Evolutionary conservation across 768 basidiomycete genomes (phyloP).

Genomic region (Tulasnella sp.): DNA sequence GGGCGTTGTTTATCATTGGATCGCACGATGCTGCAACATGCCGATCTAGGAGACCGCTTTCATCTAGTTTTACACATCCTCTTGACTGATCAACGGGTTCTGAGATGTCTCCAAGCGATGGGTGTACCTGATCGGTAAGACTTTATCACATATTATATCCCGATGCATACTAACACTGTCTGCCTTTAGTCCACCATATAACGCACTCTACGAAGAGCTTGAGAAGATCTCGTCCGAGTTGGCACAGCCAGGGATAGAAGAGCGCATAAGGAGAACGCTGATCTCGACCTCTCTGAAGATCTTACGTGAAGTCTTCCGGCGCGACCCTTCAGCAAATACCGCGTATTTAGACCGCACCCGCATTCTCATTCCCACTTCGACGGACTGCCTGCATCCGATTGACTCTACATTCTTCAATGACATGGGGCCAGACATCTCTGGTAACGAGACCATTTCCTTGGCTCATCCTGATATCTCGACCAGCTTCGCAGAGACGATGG

Average conservation of each 20-base stretch:
- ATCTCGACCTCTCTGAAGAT: not conserved
- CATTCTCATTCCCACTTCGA: not conserved
- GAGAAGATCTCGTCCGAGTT: not conserved
- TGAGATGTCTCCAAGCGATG: not conserved
- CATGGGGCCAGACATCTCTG: not conserved
- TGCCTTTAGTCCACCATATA: not conserved
- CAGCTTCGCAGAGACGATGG: constrained; percentile 14
- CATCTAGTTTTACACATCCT: not conserved
- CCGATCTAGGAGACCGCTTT: not conserved
- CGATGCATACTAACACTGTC: too few relatives aligned
- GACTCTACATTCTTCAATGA: not conserved
- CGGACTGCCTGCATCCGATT: not conserved
- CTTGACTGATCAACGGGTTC: not conserved
- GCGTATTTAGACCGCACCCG: not conserved
- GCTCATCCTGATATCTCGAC: constrained; percentile 1
- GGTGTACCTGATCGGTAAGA: not conserved
- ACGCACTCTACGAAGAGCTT: not conserved
- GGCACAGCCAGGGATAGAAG: not conserved
- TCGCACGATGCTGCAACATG: not conserved
- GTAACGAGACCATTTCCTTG: not conserved
- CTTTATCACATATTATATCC: not conserved
- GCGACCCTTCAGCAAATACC: not conserved
- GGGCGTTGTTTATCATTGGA: not conserved
- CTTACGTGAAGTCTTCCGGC: not conserved
- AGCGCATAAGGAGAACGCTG: not conserved